A percentile compares a stretch with the other conserved stretches of the same genome.
These are phyloP conservation scores for Kalmusia sp. DNA, from an alignment of 2,329 filamentous ascomycete genomes.

Conservation along the genomic window DNA sequence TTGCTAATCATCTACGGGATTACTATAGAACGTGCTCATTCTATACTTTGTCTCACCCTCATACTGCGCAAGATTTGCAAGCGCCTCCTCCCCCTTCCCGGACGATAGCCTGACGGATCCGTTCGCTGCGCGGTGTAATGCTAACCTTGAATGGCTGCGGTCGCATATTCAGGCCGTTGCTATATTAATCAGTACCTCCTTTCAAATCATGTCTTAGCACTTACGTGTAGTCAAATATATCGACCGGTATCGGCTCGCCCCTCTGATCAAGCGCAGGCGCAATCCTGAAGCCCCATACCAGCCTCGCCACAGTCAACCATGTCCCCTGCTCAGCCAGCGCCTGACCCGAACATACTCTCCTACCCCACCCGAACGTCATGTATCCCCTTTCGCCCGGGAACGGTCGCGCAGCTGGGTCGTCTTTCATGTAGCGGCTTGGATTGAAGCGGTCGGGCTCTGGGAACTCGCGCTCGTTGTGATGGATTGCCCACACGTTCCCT, in stretches of 20 bases:
- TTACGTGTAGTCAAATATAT: slow-evolving; percentile 65
- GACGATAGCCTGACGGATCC: slow-evolving; percentile 59
- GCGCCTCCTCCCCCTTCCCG: slow-evolving; percentile 61
- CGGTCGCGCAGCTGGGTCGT: slow-evolving; percentile 33
- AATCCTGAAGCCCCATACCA: slow-evolving; percentile 66
- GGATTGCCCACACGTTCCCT: slow-evolving; percentile 52
- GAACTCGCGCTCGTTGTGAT: slow-evolving; percentile 47
- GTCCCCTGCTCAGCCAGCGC: slow-evolving; percentile 67
- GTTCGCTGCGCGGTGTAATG: slow-evolving; percentile 58
- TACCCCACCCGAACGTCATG: slow-evolving; percentile 63
- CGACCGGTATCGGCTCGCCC: slow-evolving; percentile 59
- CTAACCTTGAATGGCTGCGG: slow-evolving; percentile 63
- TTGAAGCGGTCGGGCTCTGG: slow-evolving; percentile 48
- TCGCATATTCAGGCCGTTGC: slow-evolving; percentile 66
- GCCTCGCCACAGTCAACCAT: slow-evolving; percentile 63
- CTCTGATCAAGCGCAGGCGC: slow-evolving; percentile 48
- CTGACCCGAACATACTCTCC: slow-evolving; percentile 65
- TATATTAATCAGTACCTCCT: slow-evolving; percentile 27
- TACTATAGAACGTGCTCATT: slow-evolving; percentile 51
- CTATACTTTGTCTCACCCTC: slow-evolving; percentile 65
- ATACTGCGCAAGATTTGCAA: slow-evolving; percentile 59
- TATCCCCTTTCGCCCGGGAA: slow-evolving; percentile 56
- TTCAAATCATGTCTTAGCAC: slow-evolving; percentile 10
- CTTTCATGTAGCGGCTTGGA: slow-evolving; percentile 38
- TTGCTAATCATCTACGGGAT: slow-evolving; percentile 3